Evolutionary conservation across 176 grass and related monocot species (phyloP), one percentile per base, ranked within the genome.

Genomic region (Dactylis glomerata): DNA sequence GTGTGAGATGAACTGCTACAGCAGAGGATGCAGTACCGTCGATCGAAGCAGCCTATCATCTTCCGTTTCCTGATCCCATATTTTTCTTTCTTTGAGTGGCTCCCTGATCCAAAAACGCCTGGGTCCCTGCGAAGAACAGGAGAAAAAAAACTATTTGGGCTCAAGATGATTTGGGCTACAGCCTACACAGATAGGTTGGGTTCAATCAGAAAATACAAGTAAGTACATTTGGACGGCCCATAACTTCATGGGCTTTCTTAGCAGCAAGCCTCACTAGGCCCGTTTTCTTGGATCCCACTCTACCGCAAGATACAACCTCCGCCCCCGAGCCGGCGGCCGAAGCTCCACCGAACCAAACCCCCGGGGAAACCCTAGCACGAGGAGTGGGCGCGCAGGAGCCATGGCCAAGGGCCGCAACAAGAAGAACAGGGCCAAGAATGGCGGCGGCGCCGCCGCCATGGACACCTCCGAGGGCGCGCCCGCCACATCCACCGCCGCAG

Each of bases 371-470:
- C 89, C 88, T 93, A 94, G 82, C 24, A 63, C 19, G 45, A 85
- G 78, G 62, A 80, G 85, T 8, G 64, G 62, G 14, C 36, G 73
- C 13, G 58, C 82, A 67, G n/a, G n/a, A n/a, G 69, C 86, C 87
- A 97, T 97, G 94, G 90, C 90, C 83, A 97, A 92, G 77, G 94
- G 88, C 45, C 68, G 79, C 47, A 93, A 90, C 67, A 92, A 94
- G 86, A 92, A 92, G 66, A 90, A 66, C 67, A 88, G 45, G 80
- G 82, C 77, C n/a, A 92, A 90, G 19, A 77, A 57, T 11, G 82
- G 79, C 33, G 77, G 27, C 37, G 82, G 24, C 6, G 17, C 24
- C 51, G 28, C 84, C 36, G 69, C 88, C 45, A 91, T 97, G 90
- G 92, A 97, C 40, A 84, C 79, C 24, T 91, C 92, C 11, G 81